A percentile compares a stretch with the other conserved stretches of the same genome.
These are phyloP conservation scores for Xylariales sp. DNA, from an alignment of 2,329 filamentous ascomycete genomes.

Conservation along the genomic window DNA sequence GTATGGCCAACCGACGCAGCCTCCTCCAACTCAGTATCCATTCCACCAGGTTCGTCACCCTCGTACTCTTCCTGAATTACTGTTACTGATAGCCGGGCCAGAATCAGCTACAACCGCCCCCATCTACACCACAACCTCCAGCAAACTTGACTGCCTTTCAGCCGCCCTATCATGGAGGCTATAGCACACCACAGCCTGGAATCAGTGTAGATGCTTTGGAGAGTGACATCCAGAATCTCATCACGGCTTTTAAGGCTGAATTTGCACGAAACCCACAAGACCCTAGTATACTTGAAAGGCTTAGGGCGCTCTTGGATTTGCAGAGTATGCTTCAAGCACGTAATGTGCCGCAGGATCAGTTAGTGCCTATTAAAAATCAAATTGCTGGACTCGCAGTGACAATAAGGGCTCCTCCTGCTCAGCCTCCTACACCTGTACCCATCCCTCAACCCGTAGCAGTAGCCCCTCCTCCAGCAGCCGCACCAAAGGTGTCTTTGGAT, in stretches of 20 bases:
- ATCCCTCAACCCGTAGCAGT: slow-evolving; percentile 30
- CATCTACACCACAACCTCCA: slow-evolving; percentile 34
- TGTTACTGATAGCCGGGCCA: no score
- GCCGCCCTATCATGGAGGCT: slow-evolving; percentile 34
- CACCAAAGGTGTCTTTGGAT: slow-evolving; percentile 47
- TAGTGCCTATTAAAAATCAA: slow-evolving; percentile 80
- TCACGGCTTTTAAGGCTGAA: slow-evolving; percentile 66
- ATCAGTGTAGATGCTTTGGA: slow-evolving; percentile 71
- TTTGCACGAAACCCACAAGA: slow-evolving; percentile 75
- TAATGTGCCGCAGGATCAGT: slow-evolving; percentile 73
- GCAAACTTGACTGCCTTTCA: slow-evolving; percentile 36
- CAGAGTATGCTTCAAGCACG: slow-evolving; percentile 75
- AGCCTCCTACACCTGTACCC: slow-evolving; percentile 35
- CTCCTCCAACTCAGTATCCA: slow-evolving; percentile 21
- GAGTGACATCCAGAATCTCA: slow-evolving; percentile 75
- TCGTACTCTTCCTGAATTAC: no score
- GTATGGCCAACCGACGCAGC: slow-evolving; percentile 19
- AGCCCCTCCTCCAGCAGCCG: slow-evolving; percentile 30
- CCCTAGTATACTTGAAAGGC: slow-evolving; percentile 67
- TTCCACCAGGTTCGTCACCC: slow-evolving; percentile 27
- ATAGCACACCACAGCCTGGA: slow-evolving; percentile 37
- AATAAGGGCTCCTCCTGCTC: slow-evolving; percentile 45
- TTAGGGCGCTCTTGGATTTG: slow-evolving; percentile 81
- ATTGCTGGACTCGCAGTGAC: slow-evolving; percentile 71
- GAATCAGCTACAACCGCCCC: slow-evolving; percentile 23